Evolutionary conservation across 2,329 filamentous ascomycete genomes (phyloP).

Genomic region (Chrysoporthe deuterocubensis): DNA sequence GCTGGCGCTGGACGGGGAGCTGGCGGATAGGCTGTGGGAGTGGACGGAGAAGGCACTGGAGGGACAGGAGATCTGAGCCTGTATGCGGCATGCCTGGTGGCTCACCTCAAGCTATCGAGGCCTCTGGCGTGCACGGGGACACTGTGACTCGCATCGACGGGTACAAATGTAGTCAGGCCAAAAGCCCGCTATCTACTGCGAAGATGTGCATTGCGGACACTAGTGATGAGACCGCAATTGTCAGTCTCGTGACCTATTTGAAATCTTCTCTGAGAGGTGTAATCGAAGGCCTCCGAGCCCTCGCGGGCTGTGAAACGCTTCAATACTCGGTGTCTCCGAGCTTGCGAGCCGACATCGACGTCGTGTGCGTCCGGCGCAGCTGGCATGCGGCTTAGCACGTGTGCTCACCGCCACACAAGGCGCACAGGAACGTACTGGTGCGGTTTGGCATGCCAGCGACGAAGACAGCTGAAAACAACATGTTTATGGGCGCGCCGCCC

Average conservation of each 20-base stretch:
- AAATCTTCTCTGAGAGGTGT: neutral
- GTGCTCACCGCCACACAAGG: neutral
- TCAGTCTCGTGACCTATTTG: too few species aligned
- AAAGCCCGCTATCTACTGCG: too few species aligned
- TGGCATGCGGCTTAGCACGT: neutral
- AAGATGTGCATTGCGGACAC: neutral
- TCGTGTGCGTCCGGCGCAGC: neutral
- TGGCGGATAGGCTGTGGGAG: slow-evolving; percentile 38
- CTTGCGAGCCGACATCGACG: neutral
- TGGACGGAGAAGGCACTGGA: slow-evolving; percentile 41
- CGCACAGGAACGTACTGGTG: neutral
- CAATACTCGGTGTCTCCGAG: neutral
- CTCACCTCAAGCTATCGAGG: neutral
- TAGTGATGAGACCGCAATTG: too few species aligned
- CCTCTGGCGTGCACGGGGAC: neutral
- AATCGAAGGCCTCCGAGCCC: neutral
- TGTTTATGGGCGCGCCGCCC: neutral
- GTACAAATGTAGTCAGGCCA: too few species aligned
- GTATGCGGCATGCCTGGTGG: neutral
- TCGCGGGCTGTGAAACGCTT: neutral
- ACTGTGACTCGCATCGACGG: too few species aligned
- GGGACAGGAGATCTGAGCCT: neutral
- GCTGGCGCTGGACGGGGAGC: slow-evolving; percentile 31
- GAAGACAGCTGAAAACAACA: neutral
- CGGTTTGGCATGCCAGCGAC: neutral